Evolutionary conservation across 2,329 filamentous ascomycete species (phyloP).

Genomic region (Rugonectria rugulosa): DNA sequence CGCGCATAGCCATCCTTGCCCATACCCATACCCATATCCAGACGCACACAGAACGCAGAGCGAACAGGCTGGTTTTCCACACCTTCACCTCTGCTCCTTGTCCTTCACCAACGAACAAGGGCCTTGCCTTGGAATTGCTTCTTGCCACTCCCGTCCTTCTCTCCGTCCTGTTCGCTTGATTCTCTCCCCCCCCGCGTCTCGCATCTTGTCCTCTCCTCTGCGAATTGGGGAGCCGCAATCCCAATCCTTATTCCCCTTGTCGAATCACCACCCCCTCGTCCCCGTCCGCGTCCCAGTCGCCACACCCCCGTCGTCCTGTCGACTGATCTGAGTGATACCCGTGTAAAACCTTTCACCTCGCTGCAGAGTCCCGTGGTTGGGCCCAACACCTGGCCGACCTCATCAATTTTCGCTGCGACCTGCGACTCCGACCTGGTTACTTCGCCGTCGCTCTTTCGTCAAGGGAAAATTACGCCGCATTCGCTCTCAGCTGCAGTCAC

Average conservation of each 20-base stretch:
- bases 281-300: not conserved
- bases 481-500: slow-evolving; percentile 14
- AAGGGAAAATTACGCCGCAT: slow-evolving; percentile 19
- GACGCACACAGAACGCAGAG: slow-evolving; percentile 5
- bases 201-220: slow-evolving; percentile 15
- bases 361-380: slow-evolving; percentile 18
- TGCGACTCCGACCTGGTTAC: slow-evolving; percentile 20
- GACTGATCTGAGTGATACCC: slow-evolving; percentile 33
- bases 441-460: slow-evolving; percentile 22
- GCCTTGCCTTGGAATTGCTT: not conserved
- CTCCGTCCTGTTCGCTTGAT: not conserved
- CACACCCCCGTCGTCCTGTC: slow-evolving; percentile 30
- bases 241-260: slow-evolving; percentile 26
- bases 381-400: slow-evolving; percentile 31
- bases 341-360: slow-evolving; percentile 38
- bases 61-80: slow-evolving; percentile 12
- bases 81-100: not conserved
- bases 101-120: not conserved
- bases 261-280: slow-evolving; percentile 7
- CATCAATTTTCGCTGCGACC: slow-evolving; percentile 31
- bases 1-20: no score
- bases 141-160: slow-evolving; percentile 3
- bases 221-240: slow-evolving; percentile 39
- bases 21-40: slow-evolving; percentile 1
- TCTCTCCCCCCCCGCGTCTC: slow-evolving; percentile 32